Base-by-base conservation (phyloP, 179 eudicot genomes). In the Spinacia oleracea region DNA sequence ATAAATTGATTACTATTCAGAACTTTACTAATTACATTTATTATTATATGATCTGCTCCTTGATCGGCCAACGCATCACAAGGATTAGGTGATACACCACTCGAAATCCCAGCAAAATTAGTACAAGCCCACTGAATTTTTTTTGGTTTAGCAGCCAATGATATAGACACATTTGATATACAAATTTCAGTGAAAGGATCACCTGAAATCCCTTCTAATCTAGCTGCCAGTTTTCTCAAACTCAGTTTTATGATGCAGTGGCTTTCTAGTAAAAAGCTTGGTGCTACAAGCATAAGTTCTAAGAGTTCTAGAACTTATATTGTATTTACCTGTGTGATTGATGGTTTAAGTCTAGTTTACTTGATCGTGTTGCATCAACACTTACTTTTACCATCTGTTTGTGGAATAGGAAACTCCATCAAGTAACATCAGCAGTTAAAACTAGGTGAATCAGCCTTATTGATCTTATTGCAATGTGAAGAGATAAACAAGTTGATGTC, bases 371-470 rank as follows among this genome's bases (percentile, higher is more conserved):
- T n/a, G n/a, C n/a, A n/a, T n/a, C n/a, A n/a, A n/a, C n/a, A n/a
- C n/a, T n/a, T n/a, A n/a, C n/a, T n/a, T n/a, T n/a, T n/a, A n/a
- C n/a, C n/a, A n/a, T n/a, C n/a, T n/a, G n/a, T n/a, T n/a, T n/a
- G n/a, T n/a, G n/a, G n/a, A n/a, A n/a, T n/a, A n/a, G n/a, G n/a
- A n/a, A n/a, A n/a, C n/a, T n/a, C n/a, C n/a, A n/a, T n/a, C n/a
- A n/a, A n/a, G n/a, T n/a, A n/a, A n/a, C n/a, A n/a, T n/a, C n/a
- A n/a, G n/a, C n/a, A n/a, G n/a, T n/a, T n/a, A n/a, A n/a, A n/a
- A 89, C 92, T 48, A 93, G 99, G 83, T 86, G 97, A 83, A 93
- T 96, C 77, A 89, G 86, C 83, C 88, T 96, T 9, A 81, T 96
- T 75, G 99, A 93, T 85, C 93, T 96, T 73, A 98, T 94, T 79